These are phyloP conservation scores for Globisporangium lucens DNA, from an alignment of 352 stramenopile genomes.

Conservation along the genomic window DNA sequence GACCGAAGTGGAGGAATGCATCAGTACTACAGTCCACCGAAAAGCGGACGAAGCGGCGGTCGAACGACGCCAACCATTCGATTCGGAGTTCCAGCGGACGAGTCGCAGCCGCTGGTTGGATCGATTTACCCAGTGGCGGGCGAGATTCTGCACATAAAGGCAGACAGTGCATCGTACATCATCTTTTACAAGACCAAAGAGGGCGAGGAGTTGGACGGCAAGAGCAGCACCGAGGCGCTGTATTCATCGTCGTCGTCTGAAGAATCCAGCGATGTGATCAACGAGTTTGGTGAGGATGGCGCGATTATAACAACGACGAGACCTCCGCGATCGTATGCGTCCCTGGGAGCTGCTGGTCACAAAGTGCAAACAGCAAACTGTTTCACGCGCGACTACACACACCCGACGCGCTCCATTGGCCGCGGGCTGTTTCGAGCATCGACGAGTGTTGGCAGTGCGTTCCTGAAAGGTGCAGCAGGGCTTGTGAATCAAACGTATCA, in stretches of 20 bases:
- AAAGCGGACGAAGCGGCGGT: slow-evolving; percentile 37
- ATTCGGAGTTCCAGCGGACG: slow-evolving; percentile 47
- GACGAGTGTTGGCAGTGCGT: slow-evolving; percentile 81
- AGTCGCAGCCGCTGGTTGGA: slow-evolving; percentile 60
- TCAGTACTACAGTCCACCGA: slow-evolving; percentile 29
- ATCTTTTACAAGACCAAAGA: slow-evolving; percentile 80
- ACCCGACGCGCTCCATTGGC: slow-evolving; percentile 76
- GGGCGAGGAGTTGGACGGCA: slow-evolving; percentile 34
- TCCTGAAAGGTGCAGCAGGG: slow-evolving; percentile 77
- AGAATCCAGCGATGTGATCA: slow-evolving; percentile 29
- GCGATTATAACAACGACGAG: slow-evolving; percentile 15
- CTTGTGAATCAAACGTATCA: slow-evolving; percentile 88
- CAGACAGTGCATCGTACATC: slow-evolving; percentile 82
- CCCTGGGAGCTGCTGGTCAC: slow-evolving; percentile 75
- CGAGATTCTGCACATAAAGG: slow-evolving; percentile 65
- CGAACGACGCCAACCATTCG: slow-evolving; percentile 61
- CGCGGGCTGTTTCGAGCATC: slow-evolving; percentile 77
- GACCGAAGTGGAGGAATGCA: slow-evolving; percentile 15
- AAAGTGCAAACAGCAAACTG: slow-evolving; percentile 87
- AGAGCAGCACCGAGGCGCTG: slow-evolving; percentile 35
- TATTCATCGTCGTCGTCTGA: slow-evolving; percentile 44
- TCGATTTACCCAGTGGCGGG: slow-evolving; percentile 70
- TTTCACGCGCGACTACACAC: slow-evolving; percentile 77
- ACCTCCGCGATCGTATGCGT: slow-evolving; percentile 73
- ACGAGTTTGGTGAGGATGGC: slow-evolving; percentile 39